Conservation (phyloP, 2,329 filamentous ascomycete species). For the Cladobotryum mycophilum region DNA sequence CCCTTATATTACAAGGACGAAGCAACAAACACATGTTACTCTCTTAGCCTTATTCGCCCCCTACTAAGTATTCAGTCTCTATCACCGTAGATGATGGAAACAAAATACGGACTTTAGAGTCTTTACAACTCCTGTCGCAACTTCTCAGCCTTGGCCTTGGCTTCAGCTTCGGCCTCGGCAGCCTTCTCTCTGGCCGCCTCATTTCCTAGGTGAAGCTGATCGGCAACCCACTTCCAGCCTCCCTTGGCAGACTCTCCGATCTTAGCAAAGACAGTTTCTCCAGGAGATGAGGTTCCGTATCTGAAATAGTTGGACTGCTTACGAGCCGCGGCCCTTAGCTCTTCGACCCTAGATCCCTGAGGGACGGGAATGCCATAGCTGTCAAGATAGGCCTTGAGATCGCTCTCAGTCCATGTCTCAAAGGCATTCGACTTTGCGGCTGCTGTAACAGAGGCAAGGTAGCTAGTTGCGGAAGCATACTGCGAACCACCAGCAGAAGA, state of each 20-base stretch:
- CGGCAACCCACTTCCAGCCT: constrained; percentile 45
- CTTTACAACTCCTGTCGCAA: constrained; percentile 44
- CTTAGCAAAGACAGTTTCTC: constrained; percentile 60
- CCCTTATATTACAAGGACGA: no score
- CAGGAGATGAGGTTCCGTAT: constrained; percentile 64
- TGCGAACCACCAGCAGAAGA: constrained; percentile 50
- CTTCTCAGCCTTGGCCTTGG: constrained; percentile 27
- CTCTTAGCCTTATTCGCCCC: no score
- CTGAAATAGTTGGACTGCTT: constrained; percentile 71
- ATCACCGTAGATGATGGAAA: no score
- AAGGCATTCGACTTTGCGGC: constrained; percentile 61
- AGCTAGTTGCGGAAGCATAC: constrained; percentile 65
- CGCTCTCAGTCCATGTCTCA: constrained; percentile 65
- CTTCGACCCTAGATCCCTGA: constrained; percentile 61
- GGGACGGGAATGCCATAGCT: constrained; percentile 65
- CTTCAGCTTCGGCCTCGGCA: constrained; percentile 25
- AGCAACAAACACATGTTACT: no score
- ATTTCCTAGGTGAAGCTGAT: constrained; percentile 43
- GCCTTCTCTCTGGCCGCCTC: constrained; percentile 45
- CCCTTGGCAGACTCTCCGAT: constrained; percentile 43
- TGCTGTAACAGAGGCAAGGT: constrained; percentile 59
- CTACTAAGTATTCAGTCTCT: no score
- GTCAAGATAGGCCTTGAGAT: constrained; percentile 74
- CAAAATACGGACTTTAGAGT: no score
- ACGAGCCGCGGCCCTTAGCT: constrained; percentile 64